Evolutionary conservation across 208 protist genomes (phyloP), one percentile per base, ranked within the genome.

Genomic region (Histomonas meleagridis): DNA sequence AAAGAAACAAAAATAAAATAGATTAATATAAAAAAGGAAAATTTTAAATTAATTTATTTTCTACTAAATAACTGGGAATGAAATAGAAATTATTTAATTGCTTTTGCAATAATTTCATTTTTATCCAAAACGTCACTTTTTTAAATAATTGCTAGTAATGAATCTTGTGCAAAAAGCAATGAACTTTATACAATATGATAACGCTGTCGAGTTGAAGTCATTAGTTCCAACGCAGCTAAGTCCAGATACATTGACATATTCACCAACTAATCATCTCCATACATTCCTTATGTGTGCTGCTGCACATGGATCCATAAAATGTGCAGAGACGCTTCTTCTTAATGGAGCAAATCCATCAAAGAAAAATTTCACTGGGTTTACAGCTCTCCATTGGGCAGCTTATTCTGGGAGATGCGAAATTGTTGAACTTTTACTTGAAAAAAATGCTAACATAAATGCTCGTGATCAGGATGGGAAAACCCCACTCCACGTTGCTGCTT

Each of bases 351-450:
- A 26, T 40, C 32, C 40, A 35, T 18, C 32, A 12, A 79, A 79
- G 23, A 79, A 79, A 51, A 79, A 79, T 79, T 79, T 79, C 23
- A 28, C 5, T 9, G 70, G 70, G 49, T 79, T 46, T 79, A 79
- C 70, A 51, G 70, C 70, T 46, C 23, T 79, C 0, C 70, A 79
- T 40, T 79, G 70, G 70, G 70, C 70, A 51, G 70, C 70, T 2
- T 79, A 79, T 79, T 79, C 70, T n/a, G 70, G 70, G 1, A 48
- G 70, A 51, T 28, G 46, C 51, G 76, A 86, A 86, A 51, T 12
- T 26, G 76, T 86, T 38, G 35, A 86, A n/a, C 38, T 86, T 2
- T 49, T 86, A 57, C 1, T 86, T 32, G 65, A 72, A 72, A 1
- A 55, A n/a, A 43, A 21, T 28, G 76, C 76, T 16, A 55, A 86